phyloP scores from a whole-genome alignment of 2,329 filamentous ascomycete species.

The Cryphonectria nitschkei region DNA sequence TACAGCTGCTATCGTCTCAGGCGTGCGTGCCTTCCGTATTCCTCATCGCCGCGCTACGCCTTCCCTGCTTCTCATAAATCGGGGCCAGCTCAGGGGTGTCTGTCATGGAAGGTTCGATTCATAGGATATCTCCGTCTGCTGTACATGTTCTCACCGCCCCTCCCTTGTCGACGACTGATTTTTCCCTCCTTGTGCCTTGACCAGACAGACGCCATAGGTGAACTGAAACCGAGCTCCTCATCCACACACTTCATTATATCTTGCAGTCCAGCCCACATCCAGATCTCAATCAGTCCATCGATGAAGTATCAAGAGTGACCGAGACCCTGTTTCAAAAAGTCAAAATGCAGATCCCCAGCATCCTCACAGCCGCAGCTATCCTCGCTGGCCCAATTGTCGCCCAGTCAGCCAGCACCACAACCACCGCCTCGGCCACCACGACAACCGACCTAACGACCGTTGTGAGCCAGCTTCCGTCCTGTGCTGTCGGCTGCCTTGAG shows the following conservation, averaged over 20 bases:
- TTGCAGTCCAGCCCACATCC: neutral
- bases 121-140: neutral
- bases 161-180: neutral
- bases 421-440: constrained; percentile 17
- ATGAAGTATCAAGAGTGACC: neutral
- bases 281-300: neutral
- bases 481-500: constrained; percentile 34
- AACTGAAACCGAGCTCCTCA: neutral
- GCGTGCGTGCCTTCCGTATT: neutral
- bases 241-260: neutral
- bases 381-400: constrained; percentile 15
- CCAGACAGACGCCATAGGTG: neutral
- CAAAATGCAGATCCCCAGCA: constrained; percentile 22
- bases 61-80: neutral
- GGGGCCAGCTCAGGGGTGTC: neutral
- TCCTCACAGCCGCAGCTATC: constrained; percentile 16
- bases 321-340: neutral
- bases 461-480: constrained; percentile 33
- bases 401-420: constrained; percentile 21
- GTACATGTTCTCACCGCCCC: neutral
- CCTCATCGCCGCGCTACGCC: neutral
- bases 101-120: neutral
- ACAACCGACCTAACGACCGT: constrained; percentile 30
- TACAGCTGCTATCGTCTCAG: neutral
- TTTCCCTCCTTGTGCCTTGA: neutral